These are phyloP conservation scores for Cystoderma amianthinum DNA, from an alignment of 768 basidiomycete genomes.

Conservation along the genomic window DNA sequence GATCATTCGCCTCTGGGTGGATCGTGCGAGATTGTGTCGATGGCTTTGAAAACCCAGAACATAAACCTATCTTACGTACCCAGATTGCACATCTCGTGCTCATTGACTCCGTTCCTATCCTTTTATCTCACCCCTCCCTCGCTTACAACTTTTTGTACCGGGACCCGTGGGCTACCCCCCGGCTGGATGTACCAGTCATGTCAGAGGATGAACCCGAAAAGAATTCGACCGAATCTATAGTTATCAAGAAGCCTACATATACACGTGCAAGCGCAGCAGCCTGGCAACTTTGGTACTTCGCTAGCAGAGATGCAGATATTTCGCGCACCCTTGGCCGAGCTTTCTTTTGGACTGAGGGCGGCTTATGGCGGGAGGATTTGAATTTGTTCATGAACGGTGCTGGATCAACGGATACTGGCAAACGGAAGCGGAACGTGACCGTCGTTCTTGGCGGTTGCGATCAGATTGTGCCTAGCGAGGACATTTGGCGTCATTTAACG, in stretches of 20 bases:
- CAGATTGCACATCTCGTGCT: conserved; percentile 38
- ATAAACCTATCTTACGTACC: conserved; percentile 8
- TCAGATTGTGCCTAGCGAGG: no score
- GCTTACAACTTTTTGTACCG: conserved; percentile 67
- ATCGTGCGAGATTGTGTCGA: conserved; percentile 34
- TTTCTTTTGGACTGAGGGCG: conserved; percentile 63
- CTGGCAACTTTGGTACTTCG: conserved; percentile 66
- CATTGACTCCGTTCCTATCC: conserved; percentile 44
- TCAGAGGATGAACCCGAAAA: no score
- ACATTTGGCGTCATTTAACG: conserved; percentile 28
- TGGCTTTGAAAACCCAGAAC: conserved; percentile 1
- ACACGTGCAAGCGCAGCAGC: conserved; percentile 30
- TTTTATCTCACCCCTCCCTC: no score
- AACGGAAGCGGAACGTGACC: conserved; percentile 17
- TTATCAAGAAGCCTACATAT: background rate
- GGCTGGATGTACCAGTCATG: conserved; percentile 3
- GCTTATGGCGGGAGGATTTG: conserved; percentile 56
- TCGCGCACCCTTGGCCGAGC: conserved; percentile 49
- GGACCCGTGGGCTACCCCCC: conserved; percentile 12
- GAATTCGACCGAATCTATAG: no score
- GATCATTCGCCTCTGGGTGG: conserved; percentile 50
- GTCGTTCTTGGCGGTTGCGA: conserved; percentile 26
- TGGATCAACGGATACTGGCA: background rate
- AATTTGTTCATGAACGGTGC: conserved; percentile 12
- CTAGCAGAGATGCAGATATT: conserved; percentile 56